These are phyloP conservation scores for Saccharum hybrid DNA, from an alignment of 202 grass and related monocot species.

Conservation along the genomic window DNA sequence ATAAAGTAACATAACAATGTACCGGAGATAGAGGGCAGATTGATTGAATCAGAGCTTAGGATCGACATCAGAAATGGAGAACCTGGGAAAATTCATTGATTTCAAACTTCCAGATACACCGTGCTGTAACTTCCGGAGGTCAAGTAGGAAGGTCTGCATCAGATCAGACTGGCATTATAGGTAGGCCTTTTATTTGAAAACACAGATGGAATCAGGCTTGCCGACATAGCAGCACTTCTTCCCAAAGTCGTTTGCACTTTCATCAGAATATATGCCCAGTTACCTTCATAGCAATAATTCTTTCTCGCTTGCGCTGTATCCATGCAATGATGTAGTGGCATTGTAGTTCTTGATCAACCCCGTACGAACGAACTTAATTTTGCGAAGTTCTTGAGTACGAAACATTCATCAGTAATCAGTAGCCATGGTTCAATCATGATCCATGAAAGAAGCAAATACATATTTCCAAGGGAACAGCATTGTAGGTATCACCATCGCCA, in stretches of 20 bases:
- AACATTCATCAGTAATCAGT: background rate
- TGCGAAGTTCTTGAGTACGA: background rate
- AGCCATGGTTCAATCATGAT: background rate
- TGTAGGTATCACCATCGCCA: background rate
- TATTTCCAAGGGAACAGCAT: background rate
- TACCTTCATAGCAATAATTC: conserved; percentile 20
- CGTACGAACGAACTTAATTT: conserved; percentile 9
- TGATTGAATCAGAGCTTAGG: background rate
- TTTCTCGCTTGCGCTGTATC: conserved; percentile 12
- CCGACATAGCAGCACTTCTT: background rate
- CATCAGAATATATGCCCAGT: background rate
- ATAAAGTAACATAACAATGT: background rate
- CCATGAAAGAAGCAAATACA: background rate
- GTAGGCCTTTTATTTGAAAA: background rate
- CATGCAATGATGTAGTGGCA: conserved; percentile 37
- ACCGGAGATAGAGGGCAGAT: background rate
- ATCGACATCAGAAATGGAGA: no score
- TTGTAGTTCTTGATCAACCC: background rate
- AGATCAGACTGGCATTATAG: background rate
- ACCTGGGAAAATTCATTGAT: background rate
- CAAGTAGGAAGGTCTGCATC: background rate
- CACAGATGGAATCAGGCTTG: background rate
- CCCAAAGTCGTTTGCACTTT: background rate
- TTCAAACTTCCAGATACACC: background rate
- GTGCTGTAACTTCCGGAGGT: background rate